Evolutionary conservation across 2,329 filamentous ascomycete species (phyloP).

Genomic region (Trematosphaeria pertusa): DNA sequence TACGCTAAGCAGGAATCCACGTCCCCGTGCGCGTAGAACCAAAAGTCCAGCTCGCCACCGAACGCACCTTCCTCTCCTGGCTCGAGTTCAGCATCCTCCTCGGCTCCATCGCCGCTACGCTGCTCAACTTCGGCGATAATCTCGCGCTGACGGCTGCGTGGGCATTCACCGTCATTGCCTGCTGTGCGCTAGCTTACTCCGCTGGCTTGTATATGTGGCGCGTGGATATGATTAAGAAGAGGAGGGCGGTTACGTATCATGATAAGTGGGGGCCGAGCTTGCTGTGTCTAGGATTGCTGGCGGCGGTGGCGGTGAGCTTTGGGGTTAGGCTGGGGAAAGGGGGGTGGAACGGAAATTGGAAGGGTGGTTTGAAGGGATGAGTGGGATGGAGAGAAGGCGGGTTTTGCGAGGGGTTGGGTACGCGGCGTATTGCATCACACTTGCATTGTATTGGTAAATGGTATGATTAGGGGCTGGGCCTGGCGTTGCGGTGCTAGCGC

Average conservation of each 20-base stretch:
- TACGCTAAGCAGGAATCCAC: constrained; percentile 71
- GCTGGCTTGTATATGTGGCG: constrained; percentile 87
- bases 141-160: constrained; percentile 59
- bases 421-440: background rate
- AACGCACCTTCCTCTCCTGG: constrained; percentile 95
- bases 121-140: constrained; percentile 50
- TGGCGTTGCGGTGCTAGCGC: too few species aligned
- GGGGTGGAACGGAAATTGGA: constrained; percentile 54
- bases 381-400: too few species aligned
- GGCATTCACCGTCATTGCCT: constrained; percentile 82
- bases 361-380: constrained; percentile 52
- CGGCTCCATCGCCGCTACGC: constrained; percentile 58
- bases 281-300: constrained; percentile 75
- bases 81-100: constrained; percentile 97
- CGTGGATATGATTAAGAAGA: constrained; percentile 80
- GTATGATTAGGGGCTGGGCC: too few species aligned
- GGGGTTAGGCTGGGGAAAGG: constrained; percentile 72
- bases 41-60: constrained; percentile 96
- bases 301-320: constrained; percentile 81
- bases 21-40: constrained; percentile 95
- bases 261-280: constrained; percentile 84
- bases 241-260: constrained; percentile 88
- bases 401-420: background rate
- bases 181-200: constrained; percentile 80
- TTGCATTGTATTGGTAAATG: too few species aligned